A percentile compares a stretch with the other conserved stretches of the same genome.
These are phyloP conservation scores for Solanum piurae DNA, from an alignment of 257 asterid species.

Conservation along the genomic window DNA sequence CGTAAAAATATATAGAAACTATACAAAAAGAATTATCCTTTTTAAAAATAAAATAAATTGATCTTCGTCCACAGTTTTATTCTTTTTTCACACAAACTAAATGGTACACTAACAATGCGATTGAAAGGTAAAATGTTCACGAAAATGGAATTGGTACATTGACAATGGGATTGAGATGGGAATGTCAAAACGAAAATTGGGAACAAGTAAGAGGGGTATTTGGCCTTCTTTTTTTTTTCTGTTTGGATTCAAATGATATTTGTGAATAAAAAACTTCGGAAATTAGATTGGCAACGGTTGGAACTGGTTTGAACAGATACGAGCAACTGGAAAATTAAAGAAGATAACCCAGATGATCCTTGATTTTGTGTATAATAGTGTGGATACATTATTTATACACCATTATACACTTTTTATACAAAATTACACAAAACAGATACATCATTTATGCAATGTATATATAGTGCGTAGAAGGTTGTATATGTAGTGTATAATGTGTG, in stretches of 20 bases:
- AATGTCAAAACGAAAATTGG: not conserved
- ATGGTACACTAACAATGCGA: no score
- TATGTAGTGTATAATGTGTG: not conserved
- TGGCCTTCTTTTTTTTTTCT: not conserved
- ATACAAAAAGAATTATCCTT: no score
- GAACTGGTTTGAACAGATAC: not conserved
- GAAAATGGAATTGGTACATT: not conserved
- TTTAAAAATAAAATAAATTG: not conserved
- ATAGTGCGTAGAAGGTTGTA: not conserved
- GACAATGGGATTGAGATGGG: not conserved
- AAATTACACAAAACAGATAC: not conserved
- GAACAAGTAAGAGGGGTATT: not conserved
- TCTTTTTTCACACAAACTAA: not conserved
- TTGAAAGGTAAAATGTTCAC: no score
- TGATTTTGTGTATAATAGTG: not conserved
- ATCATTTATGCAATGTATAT: not conserved
- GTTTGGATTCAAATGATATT: not conserved
- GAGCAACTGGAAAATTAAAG: not conserved
- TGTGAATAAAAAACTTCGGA: not conserved
- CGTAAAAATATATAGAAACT: not conserved
- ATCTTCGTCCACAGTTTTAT: not conserved
- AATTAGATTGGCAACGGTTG: not conserved
- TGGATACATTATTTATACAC: not conserved
- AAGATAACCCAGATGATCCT: not conserved
- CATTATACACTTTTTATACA: not conserved